A percentile compares a stretch with the other conserved stretches of the same genome.
Evolutionary conservation across 768 basidiomycete species (phyloP).

Genomic region (Termitomyces sp.): DNA sequence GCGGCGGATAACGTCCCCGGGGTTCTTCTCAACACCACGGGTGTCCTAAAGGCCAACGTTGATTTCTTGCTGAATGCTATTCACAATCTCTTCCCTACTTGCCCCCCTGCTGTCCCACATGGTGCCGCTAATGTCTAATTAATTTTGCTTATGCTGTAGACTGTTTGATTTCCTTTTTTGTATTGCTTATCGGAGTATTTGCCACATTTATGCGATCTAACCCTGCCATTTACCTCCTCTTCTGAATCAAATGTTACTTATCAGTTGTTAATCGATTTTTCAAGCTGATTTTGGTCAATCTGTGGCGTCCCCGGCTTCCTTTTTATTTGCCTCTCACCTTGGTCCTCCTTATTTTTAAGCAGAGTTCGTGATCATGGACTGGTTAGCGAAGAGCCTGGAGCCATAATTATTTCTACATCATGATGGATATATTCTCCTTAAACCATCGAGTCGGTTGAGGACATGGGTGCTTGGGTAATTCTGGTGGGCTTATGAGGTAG

Average conservation of each 20-base stretch:
- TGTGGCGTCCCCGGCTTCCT: background rate
- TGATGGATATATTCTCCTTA: background rate
- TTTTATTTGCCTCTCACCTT: too few species aligned
- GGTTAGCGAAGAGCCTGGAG: background rate
- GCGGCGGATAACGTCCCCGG: conserved; percentile 14
- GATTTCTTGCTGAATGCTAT: conserved; percentile 16
- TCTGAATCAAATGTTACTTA: background rate
- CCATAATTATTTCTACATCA: background rate
- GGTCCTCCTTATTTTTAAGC: too few species aligned
- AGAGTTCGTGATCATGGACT: background rate
- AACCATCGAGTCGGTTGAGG: too few species aligned
- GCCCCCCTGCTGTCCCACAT: conserved; percentile 9
- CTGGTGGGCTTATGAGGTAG: background rate
- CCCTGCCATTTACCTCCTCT: background rate
- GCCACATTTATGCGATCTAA: background rate
- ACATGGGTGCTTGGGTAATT: background rate
- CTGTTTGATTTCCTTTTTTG: background rate
- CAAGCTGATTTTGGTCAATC: too few species aligned
- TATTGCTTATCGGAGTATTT: background rate
- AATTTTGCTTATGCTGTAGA: background rate
- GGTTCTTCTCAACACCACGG: conserved; percentile 17
- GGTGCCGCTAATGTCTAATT: conserved; percentile 12
- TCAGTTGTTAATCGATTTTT: background rate
- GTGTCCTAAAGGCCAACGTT: conserved; percentile 16
- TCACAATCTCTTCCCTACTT: conserved; percentile 10